These are phyloP conservation scores for Candida montana DNA, from an alignment of 805 yeast species.

Conservation along the genomic window DNA sequence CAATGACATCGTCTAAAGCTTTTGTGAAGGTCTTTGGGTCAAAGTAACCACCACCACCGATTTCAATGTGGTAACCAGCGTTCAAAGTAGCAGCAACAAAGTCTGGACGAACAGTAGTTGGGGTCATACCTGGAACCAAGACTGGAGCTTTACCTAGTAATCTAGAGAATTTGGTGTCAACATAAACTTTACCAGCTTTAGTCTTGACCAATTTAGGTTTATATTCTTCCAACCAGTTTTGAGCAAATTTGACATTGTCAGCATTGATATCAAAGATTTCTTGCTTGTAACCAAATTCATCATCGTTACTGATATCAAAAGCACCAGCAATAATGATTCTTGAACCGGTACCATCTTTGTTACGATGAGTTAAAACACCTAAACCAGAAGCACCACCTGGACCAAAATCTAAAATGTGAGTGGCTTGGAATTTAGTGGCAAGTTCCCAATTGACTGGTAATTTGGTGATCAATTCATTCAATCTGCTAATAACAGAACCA, in stretches of 20 bases:
- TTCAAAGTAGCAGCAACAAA: constrained; percentile 91
- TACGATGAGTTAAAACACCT: constrained; percentile 93
- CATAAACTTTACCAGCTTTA: constrained; percentile 65
- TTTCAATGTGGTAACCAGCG: constrained; percentile 95
- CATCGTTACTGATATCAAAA: constrained; percentile 63
- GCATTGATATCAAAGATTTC: constrained; percentile 74
- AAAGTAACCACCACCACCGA: constrained; percentile 99
- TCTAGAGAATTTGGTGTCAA: constrained; percentile 91
- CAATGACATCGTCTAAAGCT: constrained; percentile 73
- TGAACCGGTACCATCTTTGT: constrained; percentile 97
- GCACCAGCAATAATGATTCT: constrained; percentile 93
- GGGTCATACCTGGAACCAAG: constrained; percentile 99
- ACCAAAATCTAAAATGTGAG: constrained; percentile 94
- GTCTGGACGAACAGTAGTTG: constrained; percentile 91
- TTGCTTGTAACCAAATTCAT: constrained; percentile 93
- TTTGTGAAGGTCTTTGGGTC: constrained; percentile 59
- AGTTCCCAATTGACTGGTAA: constrained; percentile 93
- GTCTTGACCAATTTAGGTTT: constrained; percentile 83
- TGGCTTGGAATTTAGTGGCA: constrained; percentile 74
- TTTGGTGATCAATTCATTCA: constrained; percentile 77
- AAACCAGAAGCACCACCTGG: constrained; percentile 98
- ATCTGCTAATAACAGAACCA: constrained; percentile 59
- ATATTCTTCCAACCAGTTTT: constrained; percentile 86
- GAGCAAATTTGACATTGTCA: constrained; percentile 66
- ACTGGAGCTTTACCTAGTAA: constrained; percentile 92